Conservation (phyloP, 352 stramenopile genomes). For the Thalassiosira ordinaria region DNA sequence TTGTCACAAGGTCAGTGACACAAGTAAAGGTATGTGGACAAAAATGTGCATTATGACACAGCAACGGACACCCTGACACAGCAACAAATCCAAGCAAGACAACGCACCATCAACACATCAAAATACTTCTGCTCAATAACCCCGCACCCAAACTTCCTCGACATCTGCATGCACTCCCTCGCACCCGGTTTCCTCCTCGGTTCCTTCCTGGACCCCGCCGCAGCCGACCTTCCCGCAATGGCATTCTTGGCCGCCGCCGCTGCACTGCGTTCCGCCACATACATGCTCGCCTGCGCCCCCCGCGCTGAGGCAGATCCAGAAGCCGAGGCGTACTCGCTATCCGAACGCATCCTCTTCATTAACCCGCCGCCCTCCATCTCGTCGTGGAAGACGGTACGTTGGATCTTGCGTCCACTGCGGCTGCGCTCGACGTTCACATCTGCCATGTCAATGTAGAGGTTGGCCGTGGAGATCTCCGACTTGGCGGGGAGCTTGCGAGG, state of each 20-base stretch:
- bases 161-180: constrained; percentile 85
- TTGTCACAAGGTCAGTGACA: no score
- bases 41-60: no score
- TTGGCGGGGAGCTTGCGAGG: constrained; percentile 34
- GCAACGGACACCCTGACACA: no score
- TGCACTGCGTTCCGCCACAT: constrained; percentile 33
- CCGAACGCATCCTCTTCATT: constrained; percentile 8
- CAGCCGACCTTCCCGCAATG: constrained; percentile 35
- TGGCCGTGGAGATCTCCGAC: constrained; percentile 34
- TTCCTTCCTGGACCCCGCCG: constrained; percentile 43
- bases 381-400: constrained; percentile 78
- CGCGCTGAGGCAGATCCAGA: neutral
- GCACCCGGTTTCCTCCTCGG: constrained; percentile 80
- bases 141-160: constrained; percentile 65
- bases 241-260: constrained; percentile 45
- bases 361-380: constrained; percentile 69
- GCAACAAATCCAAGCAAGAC: no score
- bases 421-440: constrained; percentile 60
- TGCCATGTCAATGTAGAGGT: constrained; percentile 19
- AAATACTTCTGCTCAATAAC: constrained; percentile 80
- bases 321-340: constrained; percentile 3
- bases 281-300: neutral
- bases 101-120: constrained; percentile 66
- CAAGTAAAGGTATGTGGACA: no score
- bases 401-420: constrained; percentile 77